A percentile compares a stretch with the other conserved stretches of the same genome.
phyloP scores from a whole-genome alignment of 108 stramenopile genomes.

The Cyclotella kingstonii region DNA sequence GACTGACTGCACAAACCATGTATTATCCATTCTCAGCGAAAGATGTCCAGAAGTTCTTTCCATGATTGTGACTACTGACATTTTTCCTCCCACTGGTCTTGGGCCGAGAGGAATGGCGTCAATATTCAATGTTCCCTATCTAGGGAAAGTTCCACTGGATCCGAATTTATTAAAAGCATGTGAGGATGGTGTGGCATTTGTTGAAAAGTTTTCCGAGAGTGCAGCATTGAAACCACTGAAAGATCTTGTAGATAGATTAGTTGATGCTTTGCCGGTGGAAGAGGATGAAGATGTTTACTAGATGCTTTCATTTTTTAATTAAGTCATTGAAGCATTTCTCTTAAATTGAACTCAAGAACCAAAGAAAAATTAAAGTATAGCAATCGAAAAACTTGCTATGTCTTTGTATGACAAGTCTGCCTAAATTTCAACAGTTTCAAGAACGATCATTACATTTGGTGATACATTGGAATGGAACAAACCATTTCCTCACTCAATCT shows the following conservation, averaged over 20 bases:
- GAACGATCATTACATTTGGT: too few relatives aligned
- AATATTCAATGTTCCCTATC: conserved; percentile 85
- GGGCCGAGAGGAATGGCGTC: conserved; percentile 91
- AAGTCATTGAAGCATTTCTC: background rate
- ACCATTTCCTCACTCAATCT: background rate
- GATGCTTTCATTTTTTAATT: background rate
- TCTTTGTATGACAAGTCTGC: too few relatives aligned
- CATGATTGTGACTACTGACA: conserved; percentile 55
- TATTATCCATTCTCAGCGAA: conserved; percentile 51
- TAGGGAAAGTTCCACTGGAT: conserved; percentile 93
- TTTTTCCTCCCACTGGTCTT: conserved; percentile 72
- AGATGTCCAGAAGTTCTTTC: conserved; percentile 82
- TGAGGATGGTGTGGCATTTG: conserved; percentile 85
- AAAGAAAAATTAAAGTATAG: background rate
- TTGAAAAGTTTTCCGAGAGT: conserved; percentile 55
- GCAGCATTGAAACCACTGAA: conserved; percentile 57
- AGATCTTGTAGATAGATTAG: conserved; percentile 56
- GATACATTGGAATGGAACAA: background rate
- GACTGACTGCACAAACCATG: conserved; percentile 70
- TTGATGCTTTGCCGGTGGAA: conserved; percentile 69
- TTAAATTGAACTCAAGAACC: background rate
- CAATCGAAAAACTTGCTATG: too few relatives aligned
- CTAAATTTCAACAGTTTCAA: too few relatives aligned
- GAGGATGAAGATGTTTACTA: conserved; percentile 41
- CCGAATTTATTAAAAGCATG: conserved; percentile 89